Evolutionary conservation across 345 rosid genomes (phyloP).

Genomic region (Isatis tinctoria): DNA sequence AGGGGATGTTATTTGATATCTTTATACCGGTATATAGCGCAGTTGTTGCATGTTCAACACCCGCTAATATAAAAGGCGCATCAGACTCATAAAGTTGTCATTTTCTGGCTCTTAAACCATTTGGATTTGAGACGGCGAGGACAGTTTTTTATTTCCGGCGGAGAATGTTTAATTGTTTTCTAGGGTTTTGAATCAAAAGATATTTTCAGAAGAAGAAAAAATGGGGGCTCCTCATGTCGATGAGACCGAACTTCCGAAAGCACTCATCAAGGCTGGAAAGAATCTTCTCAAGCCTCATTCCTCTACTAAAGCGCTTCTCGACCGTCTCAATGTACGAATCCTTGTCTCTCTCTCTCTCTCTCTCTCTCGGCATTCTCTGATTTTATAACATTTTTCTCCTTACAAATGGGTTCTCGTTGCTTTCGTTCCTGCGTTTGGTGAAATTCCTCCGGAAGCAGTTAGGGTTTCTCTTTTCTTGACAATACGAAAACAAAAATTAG

Average conservation of each 20-base stretch:
- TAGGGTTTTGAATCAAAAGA: constrained; percentile 33
- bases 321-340: constrained; percentile 53
- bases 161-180: constrained; percentile 24
- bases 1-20: not conserved
- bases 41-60: constrained; percentile 25
- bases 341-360: not conserved
- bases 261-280: constrained; percentile 54
- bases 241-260: constrained; percentile 36
- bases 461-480: constrained; percentile 19
- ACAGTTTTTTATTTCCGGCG: not conserved
- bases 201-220: not conserved
- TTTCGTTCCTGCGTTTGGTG: constrained; percentile 1
- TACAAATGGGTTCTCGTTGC: constrained; percentile 7
- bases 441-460: constrained; percentile 18
- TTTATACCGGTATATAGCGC: not conserved
- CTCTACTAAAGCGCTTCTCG: constrained; percentile 44
- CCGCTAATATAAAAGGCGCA: constrained; percentile 11
- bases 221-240: constrained; percentile 43
- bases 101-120: not conserved
- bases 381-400: not conserved
- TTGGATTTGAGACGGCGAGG: constrained; percentile 8
- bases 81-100: constrained; percentile 7
- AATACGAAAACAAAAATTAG: not conserved
- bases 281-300: constrained; percentile 48
- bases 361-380: not conserved